phyloP scores from a whole-genome alignment of 768 basidiomycete genomes.

The Pleurotus giganteus region DNA sequence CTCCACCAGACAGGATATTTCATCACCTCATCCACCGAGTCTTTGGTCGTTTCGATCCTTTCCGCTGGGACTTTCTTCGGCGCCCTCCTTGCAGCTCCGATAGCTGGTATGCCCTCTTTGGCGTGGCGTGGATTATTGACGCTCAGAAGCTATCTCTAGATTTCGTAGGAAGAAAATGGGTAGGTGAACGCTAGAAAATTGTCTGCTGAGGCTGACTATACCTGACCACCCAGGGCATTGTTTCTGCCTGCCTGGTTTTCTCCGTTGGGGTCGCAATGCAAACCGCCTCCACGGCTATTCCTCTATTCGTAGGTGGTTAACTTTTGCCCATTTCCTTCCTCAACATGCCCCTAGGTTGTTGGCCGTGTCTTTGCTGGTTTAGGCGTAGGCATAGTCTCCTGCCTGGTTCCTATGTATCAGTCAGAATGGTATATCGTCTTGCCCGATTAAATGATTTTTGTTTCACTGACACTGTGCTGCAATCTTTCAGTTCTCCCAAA shows the following conservation, averaged over 20 bases:
- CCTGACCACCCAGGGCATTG: slow-evolving; percentile 46
- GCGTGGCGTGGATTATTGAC: slow-evolving; percentile 11
- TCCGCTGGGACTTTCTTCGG: slow-evolving; percentile 88
- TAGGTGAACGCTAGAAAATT: slow-evolving; percentile 1
- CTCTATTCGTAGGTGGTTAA: slow-evolving; percentile 49
- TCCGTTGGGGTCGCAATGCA: slow-evolving; percentile 65
- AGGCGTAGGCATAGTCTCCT: slow-evolving; percentile 77
- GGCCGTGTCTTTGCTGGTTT: slow-evolving; percentile 80
- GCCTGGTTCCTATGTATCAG: slow-evolving; percentile 50
- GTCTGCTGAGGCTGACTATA: neutral
- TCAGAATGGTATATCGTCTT: slow-evolving; percentile 34
- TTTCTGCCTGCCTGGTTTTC: slow-evolving; percentile 60
- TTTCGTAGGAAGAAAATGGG: slow-evolving; percentile 51
- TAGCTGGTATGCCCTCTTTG: slow-evolving; percentile 29
- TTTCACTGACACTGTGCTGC: neutral
- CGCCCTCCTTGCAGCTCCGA: slow-evolving; percentile 46
- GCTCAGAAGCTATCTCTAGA: slow-evolving; percentile 28
- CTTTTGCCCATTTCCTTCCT: neutral
- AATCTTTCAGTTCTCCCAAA: slow-evolving; percentile 50
- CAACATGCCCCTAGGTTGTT: slow-evolving; percentile 25
- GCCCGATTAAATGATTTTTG: neutral
- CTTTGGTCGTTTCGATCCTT: slow-evolving; percentile 58
- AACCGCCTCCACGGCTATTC: slow-evolving; percentile 47
- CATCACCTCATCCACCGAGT: slow-evolving; percentile 47
- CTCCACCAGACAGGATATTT: slow-evolving; percentile 20